Evolutionary conservation across 176 grass and related monocot species (phyloP).

Genomic region (Eleusine indica): DNA sequence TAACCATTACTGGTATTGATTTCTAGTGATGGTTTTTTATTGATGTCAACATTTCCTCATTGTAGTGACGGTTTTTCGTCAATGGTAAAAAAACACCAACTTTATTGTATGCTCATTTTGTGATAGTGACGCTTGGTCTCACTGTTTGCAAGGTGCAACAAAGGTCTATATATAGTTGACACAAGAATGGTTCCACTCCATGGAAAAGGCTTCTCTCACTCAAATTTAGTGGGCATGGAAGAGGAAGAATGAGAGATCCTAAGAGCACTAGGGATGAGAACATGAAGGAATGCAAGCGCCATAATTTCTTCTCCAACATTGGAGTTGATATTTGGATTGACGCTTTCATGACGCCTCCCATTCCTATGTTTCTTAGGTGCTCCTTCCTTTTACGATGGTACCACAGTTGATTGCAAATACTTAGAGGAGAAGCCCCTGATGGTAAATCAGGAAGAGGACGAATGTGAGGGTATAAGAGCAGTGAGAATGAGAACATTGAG

Average conservation of each 20-base stretch:
- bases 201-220: neutral
- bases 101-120: no score
- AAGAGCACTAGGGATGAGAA: slow-evolving; percentile 4
- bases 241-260: slow-evolving; percentile 30
- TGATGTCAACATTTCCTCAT: no score
- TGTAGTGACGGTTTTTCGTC: no score
- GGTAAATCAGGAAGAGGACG: neutral
- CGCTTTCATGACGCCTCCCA: slow-evolving; percentile 33
- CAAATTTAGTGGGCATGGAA: neutral
- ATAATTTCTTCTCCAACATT: neutral
- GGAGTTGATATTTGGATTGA: neutral
- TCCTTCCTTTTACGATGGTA: slow-evolving; percentile 17
- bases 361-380: slow-evolving; percentile 29
- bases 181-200: neutral
- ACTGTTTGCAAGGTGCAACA: neutral
- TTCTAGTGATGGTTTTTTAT: no score
- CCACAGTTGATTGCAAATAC: neutral
- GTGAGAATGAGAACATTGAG: slow-evolving; percentile 29
- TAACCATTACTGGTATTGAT: no score
- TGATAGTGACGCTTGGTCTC: neutral
- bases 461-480: slow-evolving; percentile 10
- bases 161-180: slow-evolving; percentile 9
- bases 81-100: no score
- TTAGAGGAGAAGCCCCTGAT: neutral
- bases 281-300: neutral